Percentiles rank a stretch among this genome's conserved stretches.
Evolutionary conservation across 176 grass and related monocot species (phyloP).

Genomic region (Dendrocalamus sinicus): DNA sequence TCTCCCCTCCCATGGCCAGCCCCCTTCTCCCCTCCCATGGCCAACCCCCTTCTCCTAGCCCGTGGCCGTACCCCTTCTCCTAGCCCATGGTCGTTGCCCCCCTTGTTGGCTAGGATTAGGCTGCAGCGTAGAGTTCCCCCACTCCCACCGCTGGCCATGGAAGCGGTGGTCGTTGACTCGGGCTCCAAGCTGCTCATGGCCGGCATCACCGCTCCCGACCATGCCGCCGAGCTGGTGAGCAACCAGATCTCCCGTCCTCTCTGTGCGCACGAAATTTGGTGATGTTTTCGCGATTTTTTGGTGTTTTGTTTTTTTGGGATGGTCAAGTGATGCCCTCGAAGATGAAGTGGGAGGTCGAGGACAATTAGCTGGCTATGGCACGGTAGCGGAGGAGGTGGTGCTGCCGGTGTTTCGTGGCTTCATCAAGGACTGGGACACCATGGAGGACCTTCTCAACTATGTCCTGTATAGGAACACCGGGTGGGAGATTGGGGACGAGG

Average conservation of each 20-base stretch:
- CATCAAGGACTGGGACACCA: constrained; percentile 92
- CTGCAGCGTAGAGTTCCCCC: constrained; percentile 29
- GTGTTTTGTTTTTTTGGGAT: not conserved
- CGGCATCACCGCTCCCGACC: constrained; percentile 83
- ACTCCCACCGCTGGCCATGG: constrained; percentile 55
- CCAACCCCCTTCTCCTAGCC: too few relatives aligned
- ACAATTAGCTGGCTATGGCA: constrained; percentile 53
- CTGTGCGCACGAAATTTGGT: not conserved
- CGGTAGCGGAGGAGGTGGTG: constrained; percentile 68
- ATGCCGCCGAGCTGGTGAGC: constrained; percentile 72
- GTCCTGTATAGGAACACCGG: constrained; percentile 87
- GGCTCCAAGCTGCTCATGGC: constrained; percentile 97
- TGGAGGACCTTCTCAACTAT: constrained; percentile 91
- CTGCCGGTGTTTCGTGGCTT: constrained; percentile 89
- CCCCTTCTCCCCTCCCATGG: too few relatives aligned
- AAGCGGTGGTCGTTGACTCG: constrained; percentile 90
- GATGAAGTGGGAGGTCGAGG: constrained; percentile 81
- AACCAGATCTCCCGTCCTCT: not conserved
- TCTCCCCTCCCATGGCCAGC: too few relatives aligned
- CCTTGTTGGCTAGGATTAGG: too few relatives aligned
- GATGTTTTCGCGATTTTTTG: not conserved
- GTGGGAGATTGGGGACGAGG: constrained; percentile 99
- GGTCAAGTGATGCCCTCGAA: constrained; percentile 86
- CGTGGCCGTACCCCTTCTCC: too few relatives aligned
- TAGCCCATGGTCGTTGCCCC: too few relatives aligned